Conservation (phyloP, 176 grass and related monocot genomes). For the Canna indica region DNA sequence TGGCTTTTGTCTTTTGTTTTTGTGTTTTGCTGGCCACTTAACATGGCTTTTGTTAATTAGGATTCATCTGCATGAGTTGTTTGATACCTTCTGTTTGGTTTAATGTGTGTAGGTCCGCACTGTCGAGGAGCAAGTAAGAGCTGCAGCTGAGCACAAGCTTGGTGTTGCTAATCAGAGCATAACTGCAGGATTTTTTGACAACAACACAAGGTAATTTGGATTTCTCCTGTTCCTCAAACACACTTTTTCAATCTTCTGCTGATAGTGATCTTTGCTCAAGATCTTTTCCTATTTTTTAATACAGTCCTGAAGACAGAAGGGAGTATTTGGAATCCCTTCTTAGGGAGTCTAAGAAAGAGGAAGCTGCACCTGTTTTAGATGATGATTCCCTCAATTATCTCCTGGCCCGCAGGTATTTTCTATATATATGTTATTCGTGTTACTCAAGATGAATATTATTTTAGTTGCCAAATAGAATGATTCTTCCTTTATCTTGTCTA, state of each 20-base stretch:
- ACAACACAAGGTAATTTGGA: slow-evolving; percentile 73
- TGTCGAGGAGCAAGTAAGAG: slow-evolving; percentile 98
- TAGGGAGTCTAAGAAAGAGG: slow-evolving; percentile 96
- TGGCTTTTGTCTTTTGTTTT: not conserved
- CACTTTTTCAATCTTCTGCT: not conserved
- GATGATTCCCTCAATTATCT: slow-evolving; percentile 94
- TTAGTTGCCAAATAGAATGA: not conserved
- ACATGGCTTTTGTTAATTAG: not conserved
- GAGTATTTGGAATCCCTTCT: slow-evolving; percentile 95
- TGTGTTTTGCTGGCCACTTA: not conserved
- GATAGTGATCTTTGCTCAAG: not conserved
- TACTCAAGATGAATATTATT: slow-evolving; percentile 5
- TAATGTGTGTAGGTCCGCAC: slow-evolving; percentile 39
- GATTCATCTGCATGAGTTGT: not conserved
- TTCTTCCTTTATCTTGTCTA: not conserved
- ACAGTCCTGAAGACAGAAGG: slow-evolving; percentile 92
- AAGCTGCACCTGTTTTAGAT: slow-evolving; percentile 73
- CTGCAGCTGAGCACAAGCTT: slow-evolving; percentile 98
- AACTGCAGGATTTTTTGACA: slow-evolving; percentile 98
- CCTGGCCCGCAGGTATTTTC: slow-evolving; percentile 69
- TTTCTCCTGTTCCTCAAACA: not conserved
- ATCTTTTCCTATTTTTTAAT: slow-evolving; percentile 23
- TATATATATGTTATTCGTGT: not conserved
- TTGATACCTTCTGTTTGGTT: not conserved
- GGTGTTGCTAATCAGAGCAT: slow-evolving; percentile 99